phyloP scores from a whole-genome alignment of 108 stramenopile species.

The Stephanodiscus minutulus region DNA sequence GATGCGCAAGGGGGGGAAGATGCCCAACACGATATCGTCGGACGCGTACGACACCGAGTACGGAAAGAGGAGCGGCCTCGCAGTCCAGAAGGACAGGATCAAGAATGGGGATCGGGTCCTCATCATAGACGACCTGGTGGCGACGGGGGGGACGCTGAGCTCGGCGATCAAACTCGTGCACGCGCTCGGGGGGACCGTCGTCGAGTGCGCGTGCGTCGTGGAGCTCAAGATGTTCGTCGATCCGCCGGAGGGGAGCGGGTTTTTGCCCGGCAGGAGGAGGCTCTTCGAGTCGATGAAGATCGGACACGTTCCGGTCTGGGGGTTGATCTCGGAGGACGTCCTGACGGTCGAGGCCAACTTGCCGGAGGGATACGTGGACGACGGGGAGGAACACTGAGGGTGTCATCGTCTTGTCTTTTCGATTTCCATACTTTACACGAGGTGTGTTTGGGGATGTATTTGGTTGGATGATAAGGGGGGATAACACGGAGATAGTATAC shows the following conservation, averaged over 20 bases:
- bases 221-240: constrained; percentile 91
- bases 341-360: constrained; percentile 75
- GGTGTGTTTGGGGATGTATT: background rate
- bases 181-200: constrained; percentile 72
- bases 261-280: constrained; percentile 78
- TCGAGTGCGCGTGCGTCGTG: constrained; percentile 91
- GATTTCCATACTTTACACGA: too few relatives aligned
- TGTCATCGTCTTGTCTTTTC: too few relatives aligned
- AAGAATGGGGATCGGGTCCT: constrained; percentile 85
- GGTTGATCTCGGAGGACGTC: constrained; percentile 85
- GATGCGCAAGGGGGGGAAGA: constrained; percentile 98
- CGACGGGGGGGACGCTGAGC: constrained; percentile 95
- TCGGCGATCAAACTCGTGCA: constrained; percentile 80
- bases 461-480: background rate
- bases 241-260: constrained; percentile 67
- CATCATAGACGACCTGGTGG: constrained; percentile 97
- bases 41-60: constrained; percentile 93
- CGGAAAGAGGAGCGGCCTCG: constrained; percentile 88
- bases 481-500: background rate
- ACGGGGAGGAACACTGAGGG: constrained; percentile 89
- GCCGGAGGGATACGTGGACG: constrained; percentile 84
- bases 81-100: constrained; percentile 89
- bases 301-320: constrained; percentile 85
- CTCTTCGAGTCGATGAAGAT: constrained; percentile 63
- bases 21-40: constrained; percentile 93